Percentiles rank a stretch among this genome's conserved stretches.
phyloP scores from a whole-genome alignment of 305 asterid species.

The Striga hermonthica region DNA sequence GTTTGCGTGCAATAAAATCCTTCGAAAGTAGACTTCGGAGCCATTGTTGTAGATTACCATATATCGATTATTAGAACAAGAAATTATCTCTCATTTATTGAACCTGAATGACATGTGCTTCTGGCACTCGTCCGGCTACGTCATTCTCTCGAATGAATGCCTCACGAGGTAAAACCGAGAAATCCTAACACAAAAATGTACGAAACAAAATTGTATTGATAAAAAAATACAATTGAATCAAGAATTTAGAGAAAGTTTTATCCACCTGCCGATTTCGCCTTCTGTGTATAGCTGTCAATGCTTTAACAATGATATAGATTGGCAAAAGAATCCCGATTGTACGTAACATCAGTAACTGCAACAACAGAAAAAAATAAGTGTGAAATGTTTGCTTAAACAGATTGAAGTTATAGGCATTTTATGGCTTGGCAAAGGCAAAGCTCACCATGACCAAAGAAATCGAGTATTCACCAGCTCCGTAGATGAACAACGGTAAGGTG shows the following conservation, averaged over 20 bases:
- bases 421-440: slow-evolving; percentile 15
- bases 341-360: slow-evolving; percentile 53
- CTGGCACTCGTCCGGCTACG: slow-evolving; percentile 35
- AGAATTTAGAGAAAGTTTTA: background rate
- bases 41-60: no score
- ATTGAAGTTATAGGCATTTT: background rate
- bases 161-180: slow-evolving; percentile 17
- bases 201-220: background rate
- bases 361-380: background rate
- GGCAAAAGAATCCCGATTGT: slow-evolving; percentile 56
- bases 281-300: slow-evolving; percentile 42
- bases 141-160: slow-evolving; percentile 41
- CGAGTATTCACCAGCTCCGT: slow-evolving; percentile 5
- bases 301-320: slow-evolving; percentile 56
- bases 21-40: no score
- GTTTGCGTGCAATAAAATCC: no score
- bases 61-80: no score
- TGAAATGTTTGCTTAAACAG: background rate
- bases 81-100: slow-evolving; percentile 6
- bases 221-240: background rate
- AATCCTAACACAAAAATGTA: slow-evolving; percentile 36
- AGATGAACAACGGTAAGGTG: slow-evolving; percentile 5
- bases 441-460: slow-evolving; percentile 45
- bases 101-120: slow-evolving; percentile 40
- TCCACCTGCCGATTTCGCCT: slow-evolving; percentile 54